phyloP scores from a whole-genome alignment of 2,329 filamentous ascomycete species.

The Cladosporium sp. region DNA sequence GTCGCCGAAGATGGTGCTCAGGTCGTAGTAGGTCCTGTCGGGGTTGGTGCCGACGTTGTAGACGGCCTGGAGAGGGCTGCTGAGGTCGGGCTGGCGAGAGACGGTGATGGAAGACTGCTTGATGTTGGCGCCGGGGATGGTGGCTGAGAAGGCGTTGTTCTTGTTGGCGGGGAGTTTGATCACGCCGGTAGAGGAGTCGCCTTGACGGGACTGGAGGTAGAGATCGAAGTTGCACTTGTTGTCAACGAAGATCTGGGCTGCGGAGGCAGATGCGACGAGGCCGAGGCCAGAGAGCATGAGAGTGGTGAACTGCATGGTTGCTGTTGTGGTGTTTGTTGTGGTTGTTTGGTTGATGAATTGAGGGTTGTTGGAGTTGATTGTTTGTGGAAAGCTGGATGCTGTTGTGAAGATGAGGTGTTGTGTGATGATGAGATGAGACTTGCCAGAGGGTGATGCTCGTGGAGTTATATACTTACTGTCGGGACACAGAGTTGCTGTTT shows the following conservation, averaged over 20 bases:
- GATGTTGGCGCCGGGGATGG: constrained; percentile 16
- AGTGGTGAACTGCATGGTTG: constrained; percentile 14
- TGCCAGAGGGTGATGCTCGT: neutral
- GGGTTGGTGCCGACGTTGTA: constrained; percentile 19
- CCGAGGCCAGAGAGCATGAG: constrained; percentile 16
- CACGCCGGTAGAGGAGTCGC: constrained; percentile 10
- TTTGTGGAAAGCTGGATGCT: constrained; percentile 6
- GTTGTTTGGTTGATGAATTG: constrained; percentile 1
- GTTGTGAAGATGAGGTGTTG: constrained; percentile 7
- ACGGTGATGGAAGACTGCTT: constrained; percentile 14
- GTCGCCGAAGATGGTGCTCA: constrained; percentile 18
- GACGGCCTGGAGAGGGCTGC: constrained; percentile 18
- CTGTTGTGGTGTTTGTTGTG: constrained; percentile 4
- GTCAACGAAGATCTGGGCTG: constrained; percentile 14
- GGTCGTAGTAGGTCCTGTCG: constrained; percentile 20
- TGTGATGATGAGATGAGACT: constrained; percentile 7
- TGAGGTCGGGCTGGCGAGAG: constrained; percentile 18
- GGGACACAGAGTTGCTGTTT: neutral
- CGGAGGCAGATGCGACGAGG: constrained; percentile 16
- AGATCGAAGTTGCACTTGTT: constrained; percentile 19
- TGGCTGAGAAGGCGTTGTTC: constrained; percentile 14
- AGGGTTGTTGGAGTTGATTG: neutral
- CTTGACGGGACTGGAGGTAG: constrained; percentile 17
- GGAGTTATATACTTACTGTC: constrained; percentile 12
- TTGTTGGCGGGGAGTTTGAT: constrained; percentile 13